A percentile compares a stretch with the other conserved stretches of the same genome.
phyloP scores from a whole-genome alignment of 2,329 filamentous ascomycete genomes.

The Cytospora mali region DNA sequence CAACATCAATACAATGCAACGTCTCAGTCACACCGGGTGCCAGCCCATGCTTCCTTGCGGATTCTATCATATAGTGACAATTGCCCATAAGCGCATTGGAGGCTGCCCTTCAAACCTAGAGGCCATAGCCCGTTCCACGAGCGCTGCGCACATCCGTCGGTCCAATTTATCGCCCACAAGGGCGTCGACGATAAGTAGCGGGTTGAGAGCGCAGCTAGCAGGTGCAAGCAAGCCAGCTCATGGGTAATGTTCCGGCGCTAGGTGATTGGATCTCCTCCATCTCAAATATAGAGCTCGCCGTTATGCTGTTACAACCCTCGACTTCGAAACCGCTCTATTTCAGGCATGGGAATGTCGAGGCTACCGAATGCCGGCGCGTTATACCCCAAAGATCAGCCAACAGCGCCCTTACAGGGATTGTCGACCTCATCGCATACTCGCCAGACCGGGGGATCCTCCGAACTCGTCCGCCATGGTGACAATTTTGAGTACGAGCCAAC shows the following conservation, averaged over 20 bases:
- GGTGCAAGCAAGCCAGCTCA: neutral
- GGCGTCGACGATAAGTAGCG: neutral
- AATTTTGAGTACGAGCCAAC: neutral
- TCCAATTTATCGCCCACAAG: neutral
- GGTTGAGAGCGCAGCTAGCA: neutral
- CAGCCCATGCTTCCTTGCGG: conserved; percentile 25
- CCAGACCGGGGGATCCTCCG: neutral
- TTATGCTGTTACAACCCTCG: neutral
- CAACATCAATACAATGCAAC: conserved; percentile 10
- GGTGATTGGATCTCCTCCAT: neutral
- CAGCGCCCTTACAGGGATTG: neutral
- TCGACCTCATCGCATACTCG: neutral
- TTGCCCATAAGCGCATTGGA: neutral
- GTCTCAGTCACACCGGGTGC: neutral
- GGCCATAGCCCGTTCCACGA: neutral
- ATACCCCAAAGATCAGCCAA: neutral
- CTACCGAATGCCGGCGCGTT: neutral
- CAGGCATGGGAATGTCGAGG: neutral
- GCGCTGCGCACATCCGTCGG: neutral
- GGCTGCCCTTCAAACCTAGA: neutral
- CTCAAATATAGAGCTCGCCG: neutral
- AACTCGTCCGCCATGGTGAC: neutral
- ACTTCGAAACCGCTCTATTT: neutral
- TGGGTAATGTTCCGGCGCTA: neutral
- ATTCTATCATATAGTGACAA: neutral